Base-by-base conservation (phyloP, 768 basidiomycete species). In the Psilocybe sp. region DNA sequence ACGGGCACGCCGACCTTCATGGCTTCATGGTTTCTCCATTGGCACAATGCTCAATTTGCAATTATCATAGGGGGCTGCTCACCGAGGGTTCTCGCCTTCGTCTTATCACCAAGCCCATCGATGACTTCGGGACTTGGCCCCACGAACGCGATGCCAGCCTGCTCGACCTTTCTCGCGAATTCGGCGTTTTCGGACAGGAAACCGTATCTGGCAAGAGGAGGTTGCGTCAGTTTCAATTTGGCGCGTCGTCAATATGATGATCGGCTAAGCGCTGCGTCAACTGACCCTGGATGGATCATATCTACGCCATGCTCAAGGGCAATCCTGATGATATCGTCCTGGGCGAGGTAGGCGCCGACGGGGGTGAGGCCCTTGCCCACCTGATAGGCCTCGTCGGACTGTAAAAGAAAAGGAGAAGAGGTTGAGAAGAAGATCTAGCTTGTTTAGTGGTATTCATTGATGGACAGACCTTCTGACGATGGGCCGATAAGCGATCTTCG, bases 341-440 rank as follows among this genome's bases (percentile, higher is more conserved):
- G 95, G 2, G 95, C 87, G 55, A 99, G 88, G 69, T 99, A 99
- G 9, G 97, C 97, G 14, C 78, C 97, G 36, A 99, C 97, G 31
- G 97, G 97, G 12, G 95, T 94, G 44, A 98, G 70, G 8, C 97
- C 97, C 62, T 90, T 93, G 48, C 97, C 97, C 56, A 98, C 97
- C 71, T 93, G 89, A 70, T 99, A 99, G 1, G 95, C 94, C 71
- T 99, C 97, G 69, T 99, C 97, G 54, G 94, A 92, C 93, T 95
- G 60, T 50, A 56, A 78, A 77, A 72, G 39, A 46, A 36, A 18
- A 46, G 39, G n/a, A 43, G 31, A 23, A 15, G 34, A 28, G 46
- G 12, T 43, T 19, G 38, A 32, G 45, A 53, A 18, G 40, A 45
- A 38, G 4, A 40, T 48, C 39, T n/a, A 5, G 37, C 19, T 7